Evolutionary conservation across 2,329 filamentous ascomycete species (phyloP).

Genomic region (Lojkania enalia): DNA sequence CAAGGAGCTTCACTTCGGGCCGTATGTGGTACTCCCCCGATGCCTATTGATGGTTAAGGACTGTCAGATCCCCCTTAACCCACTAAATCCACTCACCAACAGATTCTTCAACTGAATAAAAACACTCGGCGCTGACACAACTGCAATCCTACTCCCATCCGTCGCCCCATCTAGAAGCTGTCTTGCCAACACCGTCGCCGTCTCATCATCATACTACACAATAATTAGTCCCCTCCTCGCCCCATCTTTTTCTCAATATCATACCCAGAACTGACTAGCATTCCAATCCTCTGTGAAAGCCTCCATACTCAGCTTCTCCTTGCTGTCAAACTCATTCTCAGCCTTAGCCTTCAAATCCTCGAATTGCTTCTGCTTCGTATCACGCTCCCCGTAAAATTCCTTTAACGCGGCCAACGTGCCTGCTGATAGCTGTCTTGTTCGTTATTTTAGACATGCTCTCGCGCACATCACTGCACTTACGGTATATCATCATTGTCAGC

Average conservation of each 20-base stretch:
- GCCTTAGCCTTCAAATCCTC: slow-evolving; percentile 66
- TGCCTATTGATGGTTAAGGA: slow-evolving; percentile 21
- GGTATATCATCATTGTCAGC: slow-evolving; percentile 41
- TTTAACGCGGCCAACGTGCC: slow-evolving; percentile 69
- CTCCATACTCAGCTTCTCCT: slow-evolving; percentile 62
- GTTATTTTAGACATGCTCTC: slow-evolving; percentile 25
- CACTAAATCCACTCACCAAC: slow-evolving; percentile 51
- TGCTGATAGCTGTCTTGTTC: slow-evolving; percentile 63
- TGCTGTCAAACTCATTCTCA: slow-evolving; percentile 56
- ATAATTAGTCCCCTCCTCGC: background rate
- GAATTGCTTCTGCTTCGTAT: slow-evolving; percentile 67
- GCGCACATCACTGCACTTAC: slow-evolving; percentile 25
- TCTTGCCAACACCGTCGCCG: slow-evolving; percentile 64
- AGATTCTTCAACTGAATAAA: slow-evolving; percentile 77
- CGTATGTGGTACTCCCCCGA: slow-evolving; percentile 34
- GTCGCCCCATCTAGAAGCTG: slow-evolving; percentile 67
- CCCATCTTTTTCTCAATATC: slow-evolving; percentile 17
- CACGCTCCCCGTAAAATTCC: slow-evolving; percentile 74
- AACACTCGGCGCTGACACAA: slow-evolving; percentile 75
- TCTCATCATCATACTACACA: slow-evolving; percentile 72
- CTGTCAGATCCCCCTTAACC: no score
- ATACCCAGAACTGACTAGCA: slow-evolving; percentile 79
- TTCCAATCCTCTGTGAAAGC: slow-evolving; percentile 82
- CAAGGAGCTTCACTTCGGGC: slow-evolving; percentile 68
- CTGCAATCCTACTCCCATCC: slow-evolving; percentile 62